A percentile compares a stretch with the other conserved stretches of the same genome.
Evolutionary conservation across 73 alveolate species (phyloP).

Genomic region (Paramecium octaurelia): DNA sequence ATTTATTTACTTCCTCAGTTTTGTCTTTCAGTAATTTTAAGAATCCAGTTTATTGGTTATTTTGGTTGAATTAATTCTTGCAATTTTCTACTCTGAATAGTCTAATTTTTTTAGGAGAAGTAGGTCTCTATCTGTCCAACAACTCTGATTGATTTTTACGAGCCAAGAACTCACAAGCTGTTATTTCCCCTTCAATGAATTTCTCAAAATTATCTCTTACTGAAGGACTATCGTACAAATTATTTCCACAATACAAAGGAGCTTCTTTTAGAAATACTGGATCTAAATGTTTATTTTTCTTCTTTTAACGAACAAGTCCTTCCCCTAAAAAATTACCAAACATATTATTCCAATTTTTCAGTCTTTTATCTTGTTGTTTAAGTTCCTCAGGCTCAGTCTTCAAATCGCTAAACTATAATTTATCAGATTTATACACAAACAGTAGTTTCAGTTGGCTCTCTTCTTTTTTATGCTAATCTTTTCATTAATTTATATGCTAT

Average conservation of each 20-base stretch:
- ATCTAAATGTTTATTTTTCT: not conserved
- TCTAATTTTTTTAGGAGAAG: not conserved
- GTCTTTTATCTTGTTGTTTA: not conserved
- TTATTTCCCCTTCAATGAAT: not conserved
- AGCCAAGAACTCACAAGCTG: not conserved
- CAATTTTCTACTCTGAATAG: not conserved
- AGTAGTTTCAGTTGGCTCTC: not conserved
- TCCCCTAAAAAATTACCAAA: not conserved
- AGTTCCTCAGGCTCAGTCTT: not conserved
- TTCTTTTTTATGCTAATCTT: not conserved
- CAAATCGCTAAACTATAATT: not conserved
- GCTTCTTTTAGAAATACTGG: not conserved
- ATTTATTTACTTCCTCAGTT: not conserved
- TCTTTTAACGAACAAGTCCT: not conserved
- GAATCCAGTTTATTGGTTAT: not conserved
- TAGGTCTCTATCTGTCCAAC: not conserved
- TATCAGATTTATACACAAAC: not conserved
- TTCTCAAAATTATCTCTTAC: not conserved
- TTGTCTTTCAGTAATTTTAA: not conserved
- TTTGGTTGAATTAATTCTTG: not conserved
- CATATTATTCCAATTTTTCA: constrained; percentile 9
- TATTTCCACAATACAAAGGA: not conserved
- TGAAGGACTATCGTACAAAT: not conserved
- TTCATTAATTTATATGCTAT: not conserved
- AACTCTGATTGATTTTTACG: not conserved